Evolutionary conservation across 208 protist genomes (phyloP).

Genomic region (Acanthamoeba comandoni): DNA sequence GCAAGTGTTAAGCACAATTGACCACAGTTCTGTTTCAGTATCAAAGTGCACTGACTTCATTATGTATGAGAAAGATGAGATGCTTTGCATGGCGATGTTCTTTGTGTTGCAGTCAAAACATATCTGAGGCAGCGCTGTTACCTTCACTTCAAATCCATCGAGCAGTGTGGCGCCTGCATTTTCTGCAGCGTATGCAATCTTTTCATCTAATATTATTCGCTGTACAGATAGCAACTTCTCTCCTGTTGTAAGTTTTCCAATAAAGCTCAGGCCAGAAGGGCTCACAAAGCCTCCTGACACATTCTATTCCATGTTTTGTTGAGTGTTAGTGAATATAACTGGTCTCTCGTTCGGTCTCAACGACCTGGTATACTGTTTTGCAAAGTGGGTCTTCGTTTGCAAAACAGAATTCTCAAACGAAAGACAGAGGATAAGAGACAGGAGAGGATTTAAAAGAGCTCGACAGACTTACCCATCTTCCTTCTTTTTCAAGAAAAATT

Average conservation of each 20-base stretch:
- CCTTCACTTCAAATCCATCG: conserved; percentile 57
- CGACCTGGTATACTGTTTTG: no score
- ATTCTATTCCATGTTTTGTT: not conserved
- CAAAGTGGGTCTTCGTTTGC: no score
- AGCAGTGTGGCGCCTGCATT: conserved; percentile 60
- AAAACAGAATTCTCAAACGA: not conserved
- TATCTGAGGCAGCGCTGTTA: not conserved
- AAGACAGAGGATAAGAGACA: not conserved
- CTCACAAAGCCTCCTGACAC: conserved; percentile 65
- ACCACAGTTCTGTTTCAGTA: conserved; percentile 30
- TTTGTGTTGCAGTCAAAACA: not conserved
- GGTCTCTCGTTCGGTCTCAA: no score
- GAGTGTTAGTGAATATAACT: not conserved
- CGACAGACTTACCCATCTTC: conserved; percentile 61
- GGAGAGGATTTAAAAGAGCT: not conserved
- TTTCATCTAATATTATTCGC: conserved; percentile 71
- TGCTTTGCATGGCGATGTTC: not conserved
- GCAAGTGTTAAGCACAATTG: not conserved
- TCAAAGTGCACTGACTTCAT: conserved; percentile 28
- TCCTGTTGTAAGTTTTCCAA: conserved; percentile 68
- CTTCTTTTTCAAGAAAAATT: conserved; percentile 64
- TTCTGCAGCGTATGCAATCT: conserved; percentile 64
- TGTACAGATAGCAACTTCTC: conserved; percentile 68
- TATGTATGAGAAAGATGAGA: not conserved
- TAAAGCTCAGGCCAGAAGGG: conserved; percentile 66